These are phyloP conservation scores for Colletotrichum sublineola DNA, from an alignment of 2,329 filamentous ascomycete genomes.

Conservation along the genomic window DNA sequence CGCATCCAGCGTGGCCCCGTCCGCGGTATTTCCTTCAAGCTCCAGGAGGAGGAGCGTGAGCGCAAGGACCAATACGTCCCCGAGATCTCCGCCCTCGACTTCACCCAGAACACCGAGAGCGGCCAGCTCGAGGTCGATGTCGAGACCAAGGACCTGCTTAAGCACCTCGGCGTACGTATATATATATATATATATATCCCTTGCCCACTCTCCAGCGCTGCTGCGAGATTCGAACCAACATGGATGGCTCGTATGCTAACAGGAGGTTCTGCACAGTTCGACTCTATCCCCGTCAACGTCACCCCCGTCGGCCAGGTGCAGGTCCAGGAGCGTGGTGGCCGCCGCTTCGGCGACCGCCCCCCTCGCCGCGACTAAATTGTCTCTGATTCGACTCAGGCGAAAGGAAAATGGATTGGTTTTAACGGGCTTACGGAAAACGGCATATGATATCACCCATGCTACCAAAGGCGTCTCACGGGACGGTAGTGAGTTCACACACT, in stretches of 20 bases:
- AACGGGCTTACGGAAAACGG: constrained; percentile 59
- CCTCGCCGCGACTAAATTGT: constrained; percentile 59
- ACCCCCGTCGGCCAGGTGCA: constrained; percentile 91
- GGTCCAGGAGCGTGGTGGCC: constrained; percentile 77
- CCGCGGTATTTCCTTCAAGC: constrained; percentile 99
- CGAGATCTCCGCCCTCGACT: constrained; percentile 98
- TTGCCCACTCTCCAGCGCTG: not conserved
- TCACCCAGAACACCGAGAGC: constrained; percentile 92
- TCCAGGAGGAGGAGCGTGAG: constrained; percentile 99
- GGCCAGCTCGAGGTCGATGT: constrained; percentile 94
- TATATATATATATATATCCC: constrained; percentile 50
- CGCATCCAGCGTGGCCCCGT: constrained; percentile 99
- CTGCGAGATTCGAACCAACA: not conserved
- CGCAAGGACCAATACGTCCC: constrained; percentile 99
- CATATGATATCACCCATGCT: constrained; percentile 47
- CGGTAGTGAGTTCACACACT: constrained; percentile 66
- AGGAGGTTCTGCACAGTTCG: constrained; percentile 75
- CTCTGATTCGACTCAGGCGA: constrained; percentile 15
- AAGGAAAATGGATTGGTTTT: constrained; percentile 40
- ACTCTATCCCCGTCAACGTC: constrained; percentile 97
- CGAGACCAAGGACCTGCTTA: constrained; percentile 99
- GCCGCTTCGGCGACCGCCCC: constrained; percentile 79
- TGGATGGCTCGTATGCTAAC: constrained; percentile 47
- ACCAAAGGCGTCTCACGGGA: constrained; percentile 68
- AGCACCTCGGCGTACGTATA: constrained; percentile 94